Base-by-base conservation (phyloP, 768 basidiomycete genomes). In the Rubroboletus pulcherrimus region DNA sequence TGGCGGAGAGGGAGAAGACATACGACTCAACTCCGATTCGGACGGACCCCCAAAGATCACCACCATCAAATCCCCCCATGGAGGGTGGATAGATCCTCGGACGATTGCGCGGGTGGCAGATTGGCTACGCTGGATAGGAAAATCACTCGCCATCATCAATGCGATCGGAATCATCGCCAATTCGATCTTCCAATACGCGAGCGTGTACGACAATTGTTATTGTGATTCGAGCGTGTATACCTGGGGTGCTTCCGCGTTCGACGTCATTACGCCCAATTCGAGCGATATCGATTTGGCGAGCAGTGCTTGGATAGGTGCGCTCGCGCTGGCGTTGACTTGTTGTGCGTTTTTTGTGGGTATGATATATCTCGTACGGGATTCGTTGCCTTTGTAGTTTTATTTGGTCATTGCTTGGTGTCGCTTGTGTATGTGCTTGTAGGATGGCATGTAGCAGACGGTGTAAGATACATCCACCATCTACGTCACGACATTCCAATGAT, bases 301-400 rank as follows among this genome's bases (percentile, higher is more conserved):
- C 37, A 31, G 11, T 0, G 72, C 72, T 12, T 78, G 77, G 76
- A 67, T 71, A 43, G 74, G 75, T 0, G 77, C 69, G 1, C 66
- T 74, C 0, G 59, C 53, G 9, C 61, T 78, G 3, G 68, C 70
- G 3, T 55, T 64, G 34, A 47, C 49, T 1, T 63, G 53, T 52
- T 70, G 68, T 4, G 6, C 49, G 0, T 21, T 64, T 29, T 75
- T 71, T 29, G 63, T 72, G 0, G 59, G 62, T 2, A 61, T 63
- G 51, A 64, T 75, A 1, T 68, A 66, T 47, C 56, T 75, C 14
- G 37, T 68, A 11, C 54, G 63, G 7, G 67, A 74, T 35, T 45
- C 65, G 7, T 33, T 66, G 8, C 60, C 57, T 33, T 39, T 17
- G 1, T 64, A 54, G 43, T 53, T 1, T 45, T 14, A n/a, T 31